Evolutionary conservation across 345 rosid genomes (phyloP).

Genomic region (Citrus medica): DNA sequence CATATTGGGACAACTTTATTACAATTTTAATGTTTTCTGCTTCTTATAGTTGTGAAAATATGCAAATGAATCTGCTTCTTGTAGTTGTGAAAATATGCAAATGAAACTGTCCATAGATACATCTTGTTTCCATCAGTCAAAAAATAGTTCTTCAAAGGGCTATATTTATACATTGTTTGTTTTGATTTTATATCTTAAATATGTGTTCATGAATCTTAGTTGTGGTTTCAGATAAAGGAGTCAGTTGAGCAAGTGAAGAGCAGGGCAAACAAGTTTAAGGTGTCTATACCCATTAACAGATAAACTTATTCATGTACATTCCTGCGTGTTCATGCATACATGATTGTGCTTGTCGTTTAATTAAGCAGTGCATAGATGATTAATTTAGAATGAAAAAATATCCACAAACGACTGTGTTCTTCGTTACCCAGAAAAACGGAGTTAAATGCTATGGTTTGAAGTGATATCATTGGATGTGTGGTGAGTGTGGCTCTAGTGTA

Average conservation of each 20-base stretch:
- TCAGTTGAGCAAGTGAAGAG: constrained; percentile 41
- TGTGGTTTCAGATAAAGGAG: constrained; percentile 50
- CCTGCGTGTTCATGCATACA: not conserved
- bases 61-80: not conserved
- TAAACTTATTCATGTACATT: not conserved
- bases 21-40: not conserved
- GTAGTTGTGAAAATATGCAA: not conserved
- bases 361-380: not conserved
- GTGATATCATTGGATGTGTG: not conserved
- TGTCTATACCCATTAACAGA: constrained; percentile 20
- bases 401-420: not conserved
- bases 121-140: not conserved
- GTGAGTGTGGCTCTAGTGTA: not conserved
- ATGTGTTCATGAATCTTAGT: constrained; percentile 11
- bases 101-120: not conserved
- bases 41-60: not conserved
- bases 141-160: not conserved
- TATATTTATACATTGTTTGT: not conserved
- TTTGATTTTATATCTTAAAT: not conserved
- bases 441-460: not conserved
- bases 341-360: constrained; percentile 10
- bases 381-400: not conserved
- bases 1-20: not conserved
- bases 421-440: not conserved
- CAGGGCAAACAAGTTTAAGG: constrained; percentile 49